Conservation (phyloP, 1,284 basidiomycete species). For the Caloboletus firmus region DNA sequence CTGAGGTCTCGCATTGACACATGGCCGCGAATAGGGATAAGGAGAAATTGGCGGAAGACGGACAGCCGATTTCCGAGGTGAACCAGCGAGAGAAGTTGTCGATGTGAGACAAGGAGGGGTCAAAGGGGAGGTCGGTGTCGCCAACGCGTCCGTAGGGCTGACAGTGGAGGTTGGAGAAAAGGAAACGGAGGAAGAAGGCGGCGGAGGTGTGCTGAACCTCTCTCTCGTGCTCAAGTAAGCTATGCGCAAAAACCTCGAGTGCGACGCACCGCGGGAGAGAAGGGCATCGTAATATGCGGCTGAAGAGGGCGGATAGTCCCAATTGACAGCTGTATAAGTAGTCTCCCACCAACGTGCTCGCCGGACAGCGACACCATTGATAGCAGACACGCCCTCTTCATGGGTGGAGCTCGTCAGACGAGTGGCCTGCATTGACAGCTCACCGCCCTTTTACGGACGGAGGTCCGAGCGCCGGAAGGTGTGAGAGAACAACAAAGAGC, state of each 20-base stretch:
- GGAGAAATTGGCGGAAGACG: not conserved
- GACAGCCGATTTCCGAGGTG: conserved; percentile 5
- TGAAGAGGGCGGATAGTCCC: conserved; percentile 29
- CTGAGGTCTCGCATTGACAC: not conserved
- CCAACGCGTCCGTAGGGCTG: not conserved
- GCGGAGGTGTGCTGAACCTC: not conserved
- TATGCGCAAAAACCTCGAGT: conserved; percentile 29
- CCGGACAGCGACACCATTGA: conserved; percentile 4
- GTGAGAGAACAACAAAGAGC: not conserved
- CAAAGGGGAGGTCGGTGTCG: not conserved
- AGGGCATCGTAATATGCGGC: conserved; percentile 20
- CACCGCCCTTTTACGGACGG: conserved; percentile 13
- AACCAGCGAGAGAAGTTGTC: not conserved
- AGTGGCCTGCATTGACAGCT: conserved; percentile 13
- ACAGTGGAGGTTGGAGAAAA: not conserved
- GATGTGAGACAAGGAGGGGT: not conserved
- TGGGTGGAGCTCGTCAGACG: conserved; percentile 2
- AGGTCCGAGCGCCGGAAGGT: not conserved
- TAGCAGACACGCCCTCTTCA: not conserved
- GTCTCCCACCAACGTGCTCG: conserved; percentile 17
- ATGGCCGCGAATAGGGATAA: conserved; percentile 2
- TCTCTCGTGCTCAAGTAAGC: conserved; percentile 21
- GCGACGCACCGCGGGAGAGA: conserved; percentile 28
- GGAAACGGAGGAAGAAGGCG: not conserved
- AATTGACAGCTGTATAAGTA: conserved; percentile 17